Evolutionary conservation across 768 basidiomycete species (phyloP).

Genomic region (Trametes cingulata): DNA sequence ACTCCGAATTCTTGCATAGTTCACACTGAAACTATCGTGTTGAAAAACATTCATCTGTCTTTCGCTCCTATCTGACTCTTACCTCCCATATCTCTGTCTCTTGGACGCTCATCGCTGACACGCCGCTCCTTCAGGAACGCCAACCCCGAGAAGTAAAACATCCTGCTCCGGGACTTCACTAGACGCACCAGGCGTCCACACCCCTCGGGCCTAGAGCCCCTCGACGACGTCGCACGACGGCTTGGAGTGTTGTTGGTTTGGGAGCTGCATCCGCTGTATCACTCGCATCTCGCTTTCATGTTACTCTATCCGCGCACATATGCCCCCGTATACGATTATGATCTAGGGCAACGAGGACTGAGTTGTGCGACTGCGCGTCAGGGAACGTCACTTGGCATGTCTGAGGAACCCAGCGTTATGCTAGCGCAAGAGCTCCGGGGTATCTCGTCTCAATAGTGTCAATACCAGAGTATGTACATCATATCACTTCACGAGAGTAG

Average conservation of each 20-base stretch:
- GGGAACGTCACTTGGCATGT: not conserved
- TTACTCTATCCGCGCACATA: conserved; percentile 23
- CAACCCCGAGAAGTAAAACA: conserved; percentile 41
- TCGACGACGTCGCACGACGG: conserved; percentile 13
- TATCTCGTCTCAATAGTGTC: not conserved
- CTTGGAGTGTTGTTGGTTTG: conserved; percentile 19
- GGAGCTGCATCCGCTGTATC: conserved; percentile 25
- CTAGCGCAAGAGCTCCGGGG: not conserved
- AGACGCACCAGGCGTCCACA: conserved; percentile 26
- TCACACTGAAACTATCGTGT: conserved; percentile 91
- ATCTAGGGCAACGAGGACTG: conserved; percentile 13
- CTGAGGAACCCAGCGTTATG: too few species aligned
- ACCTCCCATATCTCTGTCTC: not conserved
- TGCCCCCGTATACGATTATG: conserved; percentile 23
- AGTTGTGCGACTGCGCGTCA: not conserved
- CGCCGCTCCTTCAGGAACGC: conserved; percentile 33
- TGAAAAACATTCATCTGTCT: conserved; percentile 91
- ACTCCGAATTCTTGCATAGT: conserved; percentile 76
- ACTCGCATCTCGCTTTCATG: conserved; percentile 26
- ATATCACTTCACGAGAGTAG: conserved; percentile 25
- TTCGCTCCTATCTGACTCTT: conserved; percentile 98
- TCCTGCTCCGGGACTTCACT: conserved; percentile 6
- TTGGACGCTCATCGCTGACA: conserved; percentile 16
- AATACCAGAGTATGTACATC: not conserved
- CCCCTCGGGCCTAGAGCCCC: conserved; percentile 8